phyloP scores from a whole-genome alignment of 169 alveolate species.

The Blepharisma undulans region DNA sequence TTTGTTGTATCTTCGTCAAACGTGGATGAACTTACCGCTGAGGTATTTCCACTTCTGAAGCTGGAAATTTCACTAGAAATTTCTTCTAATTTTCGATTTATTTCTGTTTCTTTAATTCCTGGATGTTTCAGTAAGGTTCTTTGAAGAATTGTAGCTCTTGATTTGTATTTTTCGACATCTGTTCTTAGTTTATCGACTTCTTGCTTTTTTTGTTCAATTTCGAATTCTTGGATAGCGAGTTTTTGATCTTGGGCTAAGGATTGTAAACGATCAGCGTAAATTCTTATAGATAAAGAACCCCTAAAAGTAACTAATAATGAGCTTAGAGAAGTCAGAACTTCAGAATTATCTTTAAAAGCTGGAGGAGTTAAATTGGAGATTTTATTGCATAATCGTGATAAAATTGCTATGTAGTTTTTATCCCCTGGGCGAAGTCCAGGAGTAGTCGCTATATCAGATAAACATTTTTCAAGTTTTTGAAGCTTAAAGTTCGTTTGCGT shows the following conservation, averaged over 20 bases:
- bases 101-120: background rate
- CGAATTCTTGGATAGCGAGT: background rate
- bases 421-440: slow-evolving; percentile 36
- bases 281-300: background rate
- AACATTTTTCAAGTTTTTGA: background rate
- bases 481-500: background rate
- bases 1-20: background rate
- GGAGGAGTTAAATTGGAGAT: background rate
- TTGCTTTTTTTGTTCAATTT: background rate
- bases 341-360: background rate
- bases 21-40: too few species aligned
- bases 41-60: background rate
- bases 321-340: background rate
- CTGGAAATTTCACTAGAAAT: background rate
- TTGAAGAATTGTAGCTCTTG: background rate
- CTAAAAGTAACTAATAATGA: background rate
- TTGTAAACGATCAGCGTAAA: slow-evolving; percentile 14
- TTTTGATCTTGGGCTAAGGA: background rate
- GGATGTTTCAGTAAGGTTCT: background rate
- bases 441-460: background rate
- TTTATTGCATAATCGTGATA: background rate
- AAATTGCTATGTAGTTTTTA: slow-evolving; percentile 5
- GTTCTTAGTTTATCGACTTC: background rate
- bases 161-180: background rate
- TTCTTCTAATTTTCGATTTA: slow-evolving; percentile 2